Evolutionary conservation across 495 filamentous ascomycete genomes (phyloP).

Genomic region (Hypoxylon cercidicola): DNA sequence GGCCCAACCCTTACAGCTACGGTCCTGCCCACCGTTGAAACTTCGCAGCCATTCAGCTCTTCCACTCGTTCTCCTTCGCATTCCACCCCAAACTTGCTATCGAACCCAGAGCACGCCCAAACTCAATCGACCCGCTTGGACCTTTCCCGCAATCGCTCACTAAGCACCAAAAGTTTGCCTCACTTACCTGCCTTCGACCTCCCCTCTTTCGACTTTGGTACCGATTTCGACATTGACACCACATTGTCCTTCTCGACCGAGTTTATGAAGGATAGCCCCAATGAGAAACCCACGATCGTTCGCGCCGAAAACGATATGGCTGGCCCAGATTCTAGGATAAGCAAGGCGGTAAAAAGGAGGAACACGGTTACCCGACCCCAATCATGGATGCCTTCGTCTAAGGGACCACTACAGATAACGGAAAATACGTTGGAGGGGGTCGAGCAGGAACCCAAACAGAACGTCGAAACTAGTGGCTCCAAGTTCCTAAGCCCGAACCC

Average conservation of each 20-base stretch:
- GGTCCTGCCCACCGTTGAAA: conserved; percentile 52
- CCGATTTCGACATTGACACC: conserved; percentile 53
- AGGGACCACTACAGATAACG: conserved; percentile 47
- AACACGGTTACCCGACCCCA: conserved; percentile 55
- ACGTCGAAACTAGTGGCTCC: conserved; percentile 4
- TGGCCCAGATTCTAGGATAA: conserved; percentile 37
- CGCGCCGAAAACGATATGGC: conserved; percentile 28
- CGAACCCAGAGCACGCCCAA: conserved; percentile 33
- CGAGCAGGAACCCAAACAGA: conserved; percentile 18
- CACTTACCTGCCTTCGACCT: conserved; percentile 55
- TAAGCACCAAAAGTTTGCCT: conserved; percentile 49
- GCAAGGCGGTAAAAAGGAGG: conserved; percentile 49
- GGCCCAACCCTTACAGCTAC: conserved; percentile 54
- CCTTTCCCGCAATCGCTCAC: conserved; percentile 35
- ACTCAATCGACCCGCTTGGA: conserved; percentile 15
- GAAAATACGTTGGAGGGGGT: conserved; percentile 31
- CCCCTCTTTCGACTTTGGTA: conserved; percentile 56
- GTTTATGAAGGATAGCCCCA: conserved; percentile 27
- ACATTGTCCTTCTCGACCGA: conserved; percentile 46
- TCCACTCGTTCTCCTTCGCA: conserved; percentile 43
- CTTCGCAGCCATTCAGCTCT: conserved; percentile 47
- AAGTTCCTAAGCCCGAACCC: conserved; percentile 25
- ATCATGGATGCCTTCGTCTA: conserved; percentile 58
- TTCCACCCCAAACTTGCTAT: conserved; percentile 48
- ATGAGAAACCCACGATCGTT: conserved; percentile 39